Percentiles rank a stretch among this genome's conserved stretches.
These are phyloP conservation scores for Scutellaria minor DNA, from an alignment of 257 asterid genomes.

Conservation along the genomic window DNA sequence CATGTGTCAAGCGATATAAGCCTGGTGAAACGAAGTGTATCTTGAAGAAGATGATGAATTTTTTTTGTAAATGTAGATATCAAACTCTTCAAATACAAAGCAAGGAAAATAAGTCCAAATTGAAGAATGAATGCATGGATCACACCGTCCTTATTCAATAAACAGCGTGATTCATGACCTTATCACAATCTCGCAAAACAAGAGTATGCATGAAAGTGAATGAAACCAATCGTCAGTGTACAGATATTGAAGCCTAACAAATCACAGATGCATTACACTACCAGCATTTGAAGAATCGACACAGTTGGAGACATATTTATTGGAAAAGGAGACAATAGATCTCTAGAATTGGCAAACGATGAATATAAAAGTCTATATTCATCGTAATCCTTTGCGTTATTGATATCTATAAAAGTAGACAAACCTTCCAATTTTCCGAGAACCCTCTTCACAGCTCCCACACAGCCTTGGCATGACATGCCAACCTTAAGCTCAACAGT, in stretches of 20 bases:
- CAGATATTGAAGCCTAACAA: constrained; percentile 6
- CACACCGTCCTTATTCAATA: neutral
- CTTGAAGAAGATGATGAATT: no score
- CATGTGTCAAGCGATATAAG: neutral
- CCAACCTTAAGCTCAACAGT: constrained; percentile 92
- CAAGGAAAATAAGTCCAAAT: no score
- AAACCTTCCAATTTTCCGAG: constrained; percentile 89
- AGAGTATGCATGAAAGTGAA: neutral
- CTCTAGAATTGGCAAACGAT: neutral
- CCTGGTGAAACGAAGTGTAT: no score
- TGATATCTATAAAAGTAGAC: constrained; percentile 31
- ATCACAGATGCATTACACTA: neutral
- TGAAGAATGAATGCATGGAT: neutral
- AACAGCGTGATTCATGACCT: neutral
- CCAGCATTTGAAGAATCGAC: neutral
- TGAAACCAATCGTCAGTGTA: neutral
- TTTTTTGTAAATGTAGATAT: no score
- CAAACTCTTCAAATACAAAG: no score
- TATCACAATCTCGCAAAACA: neutral
- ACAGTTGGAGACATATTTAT: no score
- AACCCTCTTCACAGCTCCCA: constrained; percentile 93
- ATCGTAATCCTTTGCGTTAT: constrained; percentile 1
- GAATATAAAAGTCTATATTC: constrained; percentile 9
- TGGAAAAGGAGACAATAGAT: neutral
- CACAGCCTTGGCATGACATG: constrained; percentile 97